These are phyloP conservation scores for Annulohypoxylon bovei DNA, from an alignment of 495 filamentous ascomycete genomes.

Conservation along the genomic window DNA sequence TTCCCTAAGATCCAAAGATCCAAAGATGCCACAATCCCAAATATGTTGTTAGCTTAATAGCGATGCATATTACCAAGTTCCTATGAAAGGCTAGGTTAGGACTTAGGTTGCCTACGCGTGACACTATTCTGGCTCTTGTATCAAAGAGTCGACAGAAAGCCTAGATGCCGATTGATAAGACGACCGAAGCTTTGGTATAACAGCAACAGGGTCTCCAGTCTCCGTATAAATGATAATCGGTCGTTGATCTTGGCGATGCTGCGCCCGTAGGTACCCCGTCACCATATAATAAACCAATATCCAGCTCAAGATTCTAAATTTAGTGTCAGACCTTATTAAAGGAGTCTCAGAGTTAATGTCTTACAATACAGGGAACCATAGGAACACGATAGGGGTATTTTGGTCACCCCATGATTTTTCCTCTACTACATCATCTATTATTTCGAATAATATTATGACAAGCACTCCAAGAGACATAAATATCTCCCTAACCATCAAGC, in stretches of 20 bases:
- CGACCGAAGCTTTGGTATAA: not conserved
- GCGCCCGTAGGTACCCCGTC: not conserved
- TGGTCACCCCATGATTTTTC: not conserved
- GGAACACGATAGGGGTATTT: not conserved
- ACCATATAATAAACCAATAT: not conserved
- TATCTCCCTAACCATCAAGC: not conserved
- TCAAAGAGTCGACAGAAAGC: slow-evolving; percentile 10
- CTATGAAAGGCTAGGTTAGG: too few relatives aligned
- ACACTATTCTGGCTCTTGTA: not conserved
- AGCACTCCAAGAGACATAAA: not conserved
- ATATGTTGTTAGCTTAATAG: not conserved
- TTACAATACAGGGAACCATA: slow-evolving; percentile 8
- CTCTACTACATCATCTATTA: not conserved
- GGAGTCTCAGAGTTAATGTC: not conserved
- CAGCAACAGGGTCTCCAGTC: not conserved
- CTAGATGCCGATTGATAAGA: not conserved
- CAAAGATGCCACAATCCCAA: too few relatives aligned
- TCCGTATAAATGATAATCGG: slow-evolving; percentile 2
- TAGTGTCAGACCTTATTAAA: not conserved
- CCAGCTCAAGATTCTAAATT: not conserved
- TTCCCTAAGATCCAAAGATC: too few relatives aligned
- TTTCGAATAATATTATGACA: not conserved
- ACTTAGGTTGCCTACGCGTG: not conserved
- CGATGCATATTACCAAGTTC: not conserved
- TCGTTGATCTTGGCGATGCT: not conserved